Conservation (phyloP, 2,329 filamentous ascomycete genomes). For the Coniochaeta pulveracea region DNA sequence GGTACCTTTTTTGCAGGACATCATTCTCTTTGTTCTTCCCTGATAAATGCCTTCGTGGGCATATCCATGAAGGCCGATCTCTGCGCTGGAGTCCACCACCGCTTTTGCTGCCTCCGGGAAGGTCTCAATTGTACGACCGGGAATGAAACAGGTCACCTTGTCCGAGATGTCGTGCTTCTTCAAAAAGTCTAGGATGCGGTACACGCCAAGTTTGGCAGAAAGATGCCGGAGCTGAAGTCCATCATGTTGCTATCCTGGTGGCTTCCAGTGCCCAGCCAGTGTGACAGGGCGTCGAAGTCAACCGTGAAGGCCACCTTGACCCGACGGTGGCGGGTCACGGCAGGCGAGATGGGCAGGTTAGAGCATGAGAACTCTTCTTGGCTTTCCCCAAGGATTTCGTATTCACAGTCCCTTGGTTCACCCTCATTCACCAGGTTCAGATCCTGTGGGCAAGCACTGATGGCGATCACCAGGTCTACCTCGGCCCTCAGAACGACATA, state of each 20-base stretch:
- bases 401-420: slow-evolving; percentile 21
- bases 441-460: slow-evolving; percentile 30
- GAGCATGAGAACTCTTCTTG: no score
- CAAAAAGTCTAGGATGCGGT: slow-evolving; percentile 34
- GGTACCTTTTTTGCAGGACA: slow-evolving; percentile 19
- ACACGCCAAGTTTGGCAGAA: slow-evolving; percentile 37
- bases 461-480: slow-evolving; percentile 23
- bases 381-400: slow-evolving; percentile 8
- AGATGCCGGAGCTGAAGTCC: slow-evolving; percentile 37
- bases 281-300: slow-evolving; percentile 43
- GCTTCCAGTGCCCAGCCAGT: slow-evolving; percentile 40
- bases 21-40: slow-evolving; percentile 31
- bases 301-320: slow-evolving; percentile 20
- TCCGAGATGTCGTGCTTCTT: slow-evolving; percentile 29
- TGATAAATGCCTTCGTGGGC: slow-evolving; percentile 32
- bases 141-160: slow-evolving; percentile 40
- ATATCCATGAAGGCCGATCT: slow-evolving; percentile 37
- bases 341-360: no score
- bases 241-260: slow-evolving; percentile 35
- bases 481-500: slow-evolving; percentile 22
- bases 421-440: slow-evolving; percentile 22
- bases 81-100: slow-evolving; percentile 29
- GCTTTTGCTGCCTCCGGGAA: slow-evolving; percentile 28
- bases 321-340: background rate
- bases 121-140: slow-evolving; percentile 35